These are phyloP conservation scores for Hymenoscyphus salicellus DNA, from an alignment of 2,329 filamentous ascomycete species.

Conservation along the genomic window DNA sequence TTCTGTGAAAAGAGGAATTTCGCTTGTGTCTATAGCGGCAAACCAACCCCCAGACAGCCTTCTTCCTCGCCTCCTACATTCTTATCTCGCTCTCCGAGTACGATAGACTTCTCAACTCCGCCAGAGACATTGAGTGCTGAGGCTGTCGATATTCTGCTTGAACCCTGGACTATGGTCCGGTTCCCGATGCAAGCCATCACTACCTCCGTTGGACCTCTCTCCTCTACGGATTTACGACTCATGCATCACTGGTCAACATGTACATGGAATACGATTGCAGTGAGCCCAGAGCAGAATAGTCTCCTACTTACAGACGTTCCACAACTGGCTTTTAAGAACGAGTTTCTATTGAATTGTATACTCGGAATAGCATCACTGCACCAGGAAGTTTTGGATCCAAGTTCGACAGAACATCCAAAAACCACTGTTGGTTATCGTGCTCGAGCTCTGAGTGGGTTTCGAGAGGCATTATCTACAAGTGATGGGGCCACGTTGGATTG, in stretches of 20 bases:
- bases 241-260: constrained; percentile 33
- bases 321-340: constrained; percentile 32
- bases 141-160: constrained; percentile 3
- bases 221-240: constrained; percentile 26
- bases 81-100: not conserved
- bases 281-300: constrained; percentile 16
- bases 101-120: not conserved
- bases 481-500: constrained; percentile 20
- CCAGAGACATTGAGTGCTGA: not conserved
- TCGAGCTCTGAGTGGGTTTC: constrained; percentile 27
- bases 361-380: constrained; percentile 33
- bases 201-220: constrained; percentile 22
- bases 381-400: constrained; percentile 23
- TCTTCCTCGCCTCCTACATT: not conserved
- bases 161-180: constrained; percentile 11
- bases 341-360: constrained; percentile 30
- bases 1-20: constrained; percentile 31
- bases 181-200: constrained; percentile 18
- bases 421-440: constrained; percentile 28
- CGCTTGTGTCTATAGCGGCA: constrained; percentile 25
- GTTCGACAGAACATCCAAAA: constrained; percentile 12
- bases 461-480: constrained; percentile 23
- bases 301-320: constrained; percentile 26
- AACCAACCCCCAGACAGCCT: not conserved
- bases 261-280: constrained; percentile 24